Percentiles rank a stretch among this genome's conserved stretches.
phyloP scores from a whole-genome alignment of 495 filamentous ascomycete species.

The Aspergillus panamensis region DNA sequence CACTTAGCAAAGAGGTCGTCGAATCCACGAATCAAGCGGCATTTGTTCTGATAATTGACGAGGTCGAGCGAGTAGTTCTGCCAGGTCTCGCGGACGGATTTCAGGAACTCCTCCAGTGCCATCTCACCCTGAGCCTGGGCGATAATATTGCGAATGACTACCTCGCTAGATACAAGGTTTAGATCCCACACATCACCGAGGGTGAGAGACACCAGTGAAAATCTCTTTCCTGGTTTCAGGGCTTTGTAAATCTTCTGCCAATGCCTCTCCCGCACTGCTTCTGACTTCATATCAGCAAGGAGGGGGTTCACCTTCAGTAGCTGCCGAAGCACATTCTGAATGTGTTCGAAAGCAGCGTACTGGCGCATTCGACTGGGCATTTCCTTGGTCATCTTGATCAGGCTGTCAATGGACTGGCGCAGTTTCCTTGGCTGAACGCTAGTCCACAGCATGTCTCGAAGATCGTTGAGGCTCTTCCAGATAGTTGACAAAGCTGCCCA shows the following conservation, averaged over 20 bases:
- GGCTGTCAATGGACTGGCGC: slow-evolving; percentile 76
- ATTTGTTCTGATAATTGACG: slow-evolving; percentile 96
- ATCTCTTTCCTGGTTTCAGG: slow-evolving; percentile 83
- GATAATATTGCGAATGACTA: slow-evolving; percentile 85
- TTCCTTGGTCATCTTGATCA: slow-evolving; percentile 97
- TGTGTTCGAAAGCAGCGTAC: slow-evolving; percentile 97
- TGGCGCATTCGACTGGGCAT: slow-evolving; percentile 99
- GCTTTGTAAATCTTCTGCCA: slow-evolving; percentile 97
- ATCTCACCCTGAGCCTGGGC: slow-evolving; percentile 96
- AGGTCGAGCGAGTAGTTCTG: slow-evolving; percentile 90
- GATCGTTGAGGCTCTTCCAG: slow-evolving; percentile 94
- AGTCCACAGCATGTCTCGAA: slow-evolving; percentile 86
- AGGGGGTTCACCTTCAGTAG: slow-evolving; percentile 86
- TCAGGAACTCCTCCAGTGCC: slow-evolving; percentile 96
- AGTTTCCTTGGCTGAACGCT: slow-evolving; percentile 91
- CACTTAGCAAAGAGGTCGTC: slow-evolving; percentile 98
- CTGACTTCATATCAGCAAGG: slow-evolving; percentile 88
- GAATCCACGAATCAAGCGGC: slow-evolving; percentile 94
- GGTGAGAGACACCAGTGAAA: slow-evolving; percentile 87
- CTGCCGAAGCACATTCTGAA: slow-evolving; percentile 84
- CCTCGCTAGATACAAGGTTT: slow-evolving; percentile 79
- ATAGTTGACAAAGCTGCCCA: slow-evolving; percentile 93
- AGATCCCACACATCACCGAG: slow-evolving; percentile 98
- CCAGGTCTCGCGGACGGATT: slow-evolving; percentile 95
- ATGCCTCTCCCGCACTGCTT: slow-evolving; percentile 92